A percentile compares a stretch with the other conserved stretches of the same genome.
Conservation (phyloP, 345 rosid species). For the Lumnitzera racemosa region DNA sequence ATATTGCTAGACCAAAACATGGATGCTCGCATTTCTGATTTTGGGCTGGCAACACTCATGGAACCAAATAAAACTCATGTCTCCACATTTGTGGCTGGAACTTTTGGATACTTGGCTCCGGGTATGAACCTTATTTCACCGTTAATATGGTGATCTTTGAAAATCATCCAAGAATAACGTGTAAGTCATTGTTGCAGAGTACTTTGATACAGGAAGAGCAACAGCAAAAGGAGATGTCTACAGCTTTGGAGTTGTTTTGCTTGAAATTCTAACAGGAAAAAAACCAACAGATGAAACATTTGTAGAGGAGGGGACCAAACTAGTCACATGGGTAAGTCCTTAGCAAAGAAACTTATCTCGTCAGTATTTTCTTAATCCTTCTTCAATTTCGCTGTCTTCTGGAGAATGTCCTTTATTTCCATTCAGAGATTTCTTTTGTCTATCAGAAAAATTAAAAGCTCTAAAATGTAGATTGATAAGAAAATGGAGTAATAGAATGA, state of each 20-base stretch:
- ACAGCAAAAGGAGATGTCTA: slow-evolving; percentile 80
- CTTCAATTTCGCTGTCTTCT: too few species aligned
- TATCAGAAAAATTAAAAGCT: too few species aligned
- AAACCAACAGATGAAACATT: slow-evolving; percentile 77
- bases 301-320: slow-evolving; percentile 80
- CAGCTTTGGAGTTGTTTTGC: slow-evolving; percentile 74
- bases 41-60: slow-evolving; percentile 80
- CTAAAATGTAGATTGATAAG: too few species aligned
- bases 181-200: slow-evolving; percentile 33
- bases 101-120: slow-evolving; percentile 85
- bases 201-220: slow-evolving; percentile 76
- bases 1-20: slow-evolving; percentile 72
- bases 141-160: background rate
- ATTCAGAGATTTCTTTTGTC: too few species aligned
- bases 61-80: slow-evolving; percentile 77
- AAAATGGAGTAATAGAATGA: too few species aligned
- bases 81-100: slow-evolving; percentile 75
- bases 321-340: slow-evolving; percentile 70
- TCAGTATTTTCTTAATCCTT: too few species aligned
- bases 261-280: slow-evolving; percentile 75
- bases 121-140: slow-evolving; percentile 25
- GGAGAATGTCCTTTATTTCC: too few species aligned
- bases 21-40: slow-evolving; percentile 84
- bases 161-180: background rate
- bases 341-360: background rate